Conservation (phyloP, 2,329 filamentous ascomycete species). For the Pseudocercospora pini-densiflorae region DNA sequence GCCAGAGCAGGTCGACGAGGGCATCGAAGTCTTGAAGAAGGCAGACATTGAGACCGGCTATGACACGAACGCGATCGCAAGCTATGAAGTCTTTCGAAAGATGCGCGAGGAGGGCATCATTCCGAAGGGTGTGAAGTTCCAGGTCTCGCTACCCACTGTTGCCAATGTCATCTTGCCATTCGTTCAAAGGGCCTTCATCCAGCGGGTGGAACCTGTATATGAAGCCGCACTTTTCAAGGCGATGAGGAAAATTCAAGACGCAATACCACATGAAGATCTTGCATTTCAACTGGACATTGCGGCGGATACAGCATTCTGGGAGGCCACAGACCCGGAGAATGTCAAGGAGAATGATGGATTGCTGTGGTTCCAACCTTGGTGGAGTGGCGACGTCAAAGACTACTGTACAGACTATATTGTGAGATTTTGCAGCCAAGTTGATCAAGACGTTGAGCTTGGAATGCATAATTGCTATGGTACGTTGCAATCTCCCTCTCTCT, state of each 20-base stretch:
- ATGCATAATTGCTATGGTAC: slow-evolving; percentile 55
- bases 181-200: slow-evolving; percentile 35
- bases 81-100: slow-evolving; percentile 39
- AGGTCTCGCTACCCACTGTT: slow-evolving; percentile 42
- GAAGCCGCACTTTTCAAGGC: slow-evolving; percentile 38
- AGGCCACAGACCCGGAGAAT: slow-evolving; percentile 27
- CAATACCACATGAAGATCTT: slow-evolving; percentile 43
- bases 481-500: background rate
- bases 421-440: slow-evolving; percentile 40
- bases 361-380: slow-evolving; percentile 41
- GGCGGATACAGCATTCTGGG: slow-evolving; percentile 41
- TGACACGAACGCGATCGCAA: slow-evolving; percentile 40
- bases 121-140: slow-evolving; percentile 36
- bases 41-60: slow-evolving; percentile 37
- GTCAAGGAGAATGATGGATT: slow-evolving; percentile 26
- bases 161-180: slow-evolving; percentile 36
- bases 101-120: slow-evolving; percentile 40
- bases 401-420: slow-evolving; percentile 43
- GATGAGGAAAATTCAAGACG: slow-evolving; percentile 38
- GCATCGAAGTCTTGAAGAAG: slow-evolving; percentile 25
- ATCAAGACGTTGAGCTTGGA: slow-evolving; percentile 47
- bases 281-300: slow-evolving; percentile 44
- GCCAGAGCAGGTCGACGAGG: slow-evolving; percentile 30
- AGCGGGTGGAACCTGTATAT: slow-evolving; percentile 41
- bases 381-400: slow-evolving; percentile 36